A percentile compares a stretch with the other conserved stretches of the same genome.
Evolutionary conservation across 2,329 filamentous ascomycete species (phyloP).

Genomic region (Endothia cerciana): DNA sequence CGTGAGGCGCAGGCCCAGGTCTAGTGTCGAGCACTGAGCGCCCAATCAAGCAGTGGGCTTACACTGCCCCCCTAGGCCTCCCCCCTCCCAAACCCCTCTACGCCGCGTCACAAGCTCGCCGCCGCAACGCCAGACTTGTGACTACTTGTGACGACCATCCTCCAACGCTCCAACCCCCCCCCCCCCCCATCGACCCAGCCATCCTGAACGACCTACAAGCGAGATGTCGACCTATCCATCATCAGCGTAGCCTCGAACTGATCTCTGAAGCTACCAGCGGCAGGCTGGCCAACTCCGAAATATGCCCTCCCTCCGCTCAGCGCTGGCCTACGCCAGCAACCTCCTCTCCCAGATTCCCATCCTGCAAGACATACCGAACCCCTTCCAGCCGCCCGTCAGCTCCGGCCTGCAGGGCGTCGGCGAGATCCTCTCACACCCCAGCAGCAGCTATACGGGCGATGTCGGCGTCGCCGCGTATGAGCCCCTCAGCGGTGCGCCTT

Average conservation of each 20-base stretch:
- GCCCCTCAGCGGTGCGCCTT: conserved; percentile 41
- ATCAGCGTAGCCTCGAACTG: neutral
- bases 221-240: conserved; percentile 3
- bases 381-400: conserved; percentile 29
- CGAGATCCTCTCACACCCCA: conserved; percentile 17
- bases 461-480: conserved; percentile 39
- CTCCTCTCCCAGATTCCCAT: conserved; percentile 41
- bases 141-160: neutral
- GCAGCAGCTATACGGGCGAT: neutral
- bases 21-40: too few relatives aligned
- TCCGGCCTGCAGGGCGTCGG: conserved; percentile 28
- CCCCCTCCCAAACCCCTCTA: too few relatives aligned
- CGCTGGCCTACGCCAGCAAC: conserved; percentile 40
- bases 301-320: conserved; percentile 37
- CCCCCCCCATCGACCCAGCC: neutral
- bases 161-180: neutral
- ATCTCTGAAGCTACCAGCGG: conserved; percentile 16
- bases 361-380: conserved; percentile 33
- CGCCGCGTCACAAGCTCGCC: neutral
- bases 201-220: neutral
- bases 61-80: too few relatives aligned
- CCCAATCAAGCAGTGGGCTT: neutral
- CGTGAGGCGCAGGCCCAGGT: too few relatives aligned
- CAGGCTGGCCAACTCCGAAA: neutral
- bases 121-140: neutral